Percentiles rank a stretch among this genome's conserved stretches.
These are phyloP conservation scores for Amanita thiersii DNA, from an alignment of 768 basidiomycete species.

Conservation along the genomic window DNA sequence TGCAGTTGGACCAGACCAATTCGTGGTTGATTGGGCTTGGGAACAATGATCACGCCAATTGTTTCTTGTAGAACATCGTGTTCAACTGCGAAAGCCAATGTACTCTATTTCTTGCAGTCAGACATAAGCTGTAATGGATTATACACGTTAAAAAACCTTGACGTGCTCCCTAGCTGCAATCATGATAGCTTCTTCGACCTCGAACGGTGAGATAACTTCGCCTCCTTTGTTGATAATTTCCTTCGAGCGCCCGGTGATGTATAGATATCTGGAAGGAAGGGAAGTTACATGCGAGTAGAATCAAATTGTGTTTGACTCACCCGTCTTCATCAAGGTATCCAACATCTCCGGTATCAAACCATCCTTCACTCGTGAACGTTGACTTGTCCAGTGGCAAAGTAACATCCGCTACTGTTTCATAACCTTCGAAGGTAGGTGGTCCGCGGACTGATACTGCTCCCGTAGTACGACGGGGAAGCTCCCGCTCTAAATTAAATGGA, in stretches of 20 bases:
- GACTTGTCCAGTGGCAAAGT: no score
- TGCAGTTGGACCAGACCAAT: conserved; percentile 33
- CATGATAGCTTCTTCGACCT: conserved; percentile 49
- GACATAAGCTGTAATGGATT: not conserved
- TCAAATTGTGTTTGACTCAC: conserved; percentile 13
- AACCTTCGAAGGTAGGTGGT: no score
- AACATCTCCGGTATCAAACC: conserved; percentile 45
- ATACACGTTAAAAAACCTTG: conserved; percentile 19
- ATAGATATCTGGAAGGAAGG: conserved; percentile 23
- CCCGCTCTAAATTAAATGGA: no score
- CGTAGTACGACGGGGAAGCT: no score
- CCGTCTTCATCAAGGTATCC: conserved; percentile 41
- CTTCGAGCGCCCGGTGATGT: conserved; percentile 50
- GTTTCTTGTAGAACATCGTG: conserved; percentile 41
- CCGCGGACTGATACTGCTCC: no score
- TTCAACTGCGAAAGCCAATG: conserved; percentile 35
- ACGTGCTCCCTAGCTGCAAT: conserved; percentile 31
- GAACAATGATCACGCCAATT: conserved; percentile 36
- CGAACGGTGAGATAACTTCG: conserved; percentile 54
- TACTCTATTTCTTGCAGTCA: conserved; percentile 18
- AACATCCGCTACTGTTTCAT: no score
- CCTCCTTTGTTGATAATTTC: conserved; percentile 56
- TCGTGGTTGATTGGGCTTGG: conserved; percentile 23
- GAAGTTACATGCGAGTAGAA: not conserved
- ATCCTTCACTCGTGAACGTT: conserved; percentile 39